Evolutionary conservation across 2,329 filamentous ascomycete genomes (phyloP).

Genomic region (Verticillium isaacii): DNA sequence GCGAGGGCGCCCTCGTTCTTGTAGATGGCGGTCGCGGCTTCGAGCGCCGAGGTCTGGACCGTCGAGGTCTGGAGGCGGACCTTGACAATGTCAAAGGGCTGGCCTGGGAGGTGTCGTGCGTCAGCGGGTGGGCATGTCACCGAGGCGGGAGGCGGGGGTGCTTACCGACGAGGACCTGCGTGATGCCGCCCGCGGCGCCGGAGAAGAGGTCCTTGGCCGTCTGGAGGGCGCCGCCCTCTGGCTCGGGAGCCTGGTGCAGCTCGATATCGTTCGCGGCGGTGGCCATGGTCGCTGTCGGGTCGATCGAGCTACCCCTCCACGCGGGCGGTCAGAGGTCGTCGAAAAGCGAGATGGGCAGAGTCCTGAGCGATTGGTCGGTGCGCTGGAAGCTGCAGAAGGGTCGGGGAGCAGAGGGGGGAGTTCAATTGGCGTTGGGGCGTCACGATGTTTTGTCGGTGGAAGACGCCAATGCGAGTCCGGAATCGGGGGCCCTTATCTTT

Average conservation of each 20-base stretch:
- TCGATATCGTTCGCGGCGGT: slow-evolving; percentile 31
- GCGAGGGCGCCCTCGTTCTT: slow-evolving; percentile 81
- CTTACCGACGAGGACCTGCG: slow-evolving; percentile 89
- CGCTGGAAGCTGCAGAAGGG: neutral
- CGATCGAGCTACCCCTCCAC: neutral
- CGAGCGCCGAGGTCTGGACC: slow-evolving; percentile 73
- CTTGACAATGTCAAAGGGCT: slow-evolving; percentile 89
- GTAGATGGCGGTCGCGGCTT: slow-evolving; percentile 80
- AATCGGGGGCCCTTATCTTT: neutral
- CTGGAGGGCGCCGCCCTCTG: slow-evolving; percentile 38
- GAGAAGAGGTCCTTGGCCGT: slow-evolving; percentile 87
- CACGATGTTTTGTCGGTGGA: neutral
- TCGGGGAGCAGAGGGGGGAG: neutral
- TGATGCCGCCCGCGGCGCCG: slow-evolving; percentile 85
- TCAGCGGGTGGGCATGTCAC: neutral
- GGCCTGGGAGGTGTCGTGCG: slow-evolving; percentile 38
- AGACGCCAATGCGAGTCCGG: neutral
- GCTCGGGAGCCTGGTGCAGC: slow-evolving; percentile 18
- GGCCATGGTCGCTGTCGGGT: slow-evolving; percentile 24
- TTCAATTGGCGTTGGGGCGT: neutral
- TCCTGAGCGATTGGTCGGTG: neutral
- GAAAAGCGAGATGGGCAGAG: neutral
- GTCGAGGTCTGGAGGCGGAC: slow-evolving; percentile 89
- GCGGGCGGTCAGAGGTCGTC: neutral
- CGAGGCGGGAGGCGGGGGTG: neutral